phyloP scores from a whole-genome alignment of 1,139 yeast genomes.

The Taphrina confusa region DNA sequence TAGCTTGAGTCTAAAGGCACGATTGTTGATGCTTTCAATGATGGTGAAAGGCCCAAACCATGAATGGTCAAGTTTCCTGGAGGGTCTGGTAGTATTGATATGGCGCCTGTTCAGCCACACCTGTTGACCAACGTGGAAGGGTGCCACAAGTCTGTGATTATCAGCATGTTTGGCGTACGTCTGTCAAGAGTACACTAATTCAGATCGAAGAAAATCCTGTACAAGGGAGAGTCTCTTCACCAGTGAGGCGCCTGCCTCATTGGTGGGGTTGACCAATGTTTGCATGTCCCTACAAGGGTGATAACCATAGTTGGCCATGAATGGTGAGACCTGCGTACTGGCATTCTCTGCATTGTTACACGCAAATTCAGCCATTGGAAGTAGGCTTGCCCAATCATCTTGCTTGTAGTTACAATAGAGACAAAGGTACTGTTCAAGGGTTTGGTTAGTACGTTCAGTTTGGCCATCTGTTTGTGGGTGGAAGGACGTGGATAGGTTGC shows the following conservation, averaged over 20 bases:
- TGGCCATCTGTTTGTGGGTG: conserved; percentile 44
- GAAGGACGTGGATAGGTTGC: conserved; percentile 40
- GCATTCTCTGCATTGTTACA: conserved; percentile 36
- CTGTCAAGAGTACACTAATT: not conserved
- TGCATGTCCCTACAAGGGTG: conserved; percentile 5
- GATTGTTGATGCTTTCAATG: not conserved
- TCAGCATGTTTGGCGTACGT: not conserved
- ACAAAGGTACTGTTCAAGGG: conserved; percentile 38
- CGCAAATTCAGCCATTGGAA: conserved; percentile 40
- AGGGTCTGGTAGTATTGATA: conserved; percentile 9
- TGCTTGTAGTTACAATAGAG: conserved; percentile 37
- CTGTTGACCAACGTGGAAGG: conserved; percentile 1
- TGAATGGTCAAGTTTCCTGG: conserved; percentile 15
- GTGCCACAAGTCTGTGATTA: not conserved
- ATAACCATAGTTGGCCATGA: conserved; percentile 11
- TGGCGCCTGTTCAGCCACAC: conserved; percentile 17
- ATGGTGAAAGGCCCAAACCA: conserved; percentile 18
- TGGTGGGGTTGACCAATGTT: not conserved
- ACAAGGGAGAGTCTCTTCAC: not conserved
- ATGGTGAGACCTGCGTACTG: conserved; percentile 13
- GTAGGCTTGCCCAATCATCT: conserved; percentile 38
- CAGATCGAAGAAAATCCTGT: not conserved
- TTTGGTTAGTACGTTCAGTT: conserved; percentile 41
- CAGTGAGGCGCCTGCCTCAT: not conserved
- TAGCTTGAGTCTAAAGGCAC: conserved; percentile 6